phyloP scores from a whole-genome alignment of 2,329 filamentous ascomycete species.

The Calonectria ilicicola region DNA sequence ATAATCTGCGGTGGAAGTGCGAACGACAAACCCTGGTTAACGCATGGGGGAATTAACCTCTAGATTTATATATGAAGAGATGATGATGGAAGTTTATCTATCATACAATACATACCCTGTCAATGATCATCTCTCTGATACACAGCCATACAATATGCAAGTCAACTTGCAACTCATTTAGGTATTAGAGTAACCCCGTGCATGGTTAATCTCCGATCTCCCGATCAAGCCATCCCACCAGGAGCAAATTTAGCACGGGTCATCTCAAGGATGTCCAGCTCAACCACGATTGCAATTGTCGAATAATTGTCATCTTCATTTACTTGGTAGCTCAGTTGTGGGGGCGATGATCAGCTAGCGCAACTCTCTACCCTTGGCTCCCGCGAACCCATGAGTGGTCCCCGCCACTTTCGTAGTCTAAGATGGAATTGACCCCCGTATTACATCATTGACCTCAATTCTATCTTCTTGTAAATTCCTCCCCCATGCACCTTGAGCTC shows the following conservation, averaged over 20 bases:
- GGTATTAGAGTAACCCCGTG: neutral
- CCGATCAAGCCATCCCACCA: neutral
- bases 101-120: neutral
- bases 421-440: slow-evolving; percentile 28
- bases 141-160: neutral
- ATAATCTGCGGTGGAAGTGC: too few relatives aligned
- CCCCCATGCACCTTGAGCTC: neutral
- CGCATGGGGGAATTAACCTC: neutral
- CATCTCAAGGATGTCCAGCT: neutral
- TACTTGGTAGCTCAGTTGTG: slow-evolving; percentile 1
- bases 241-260: neutral
- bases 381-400: slow-evolving; percentile 1
- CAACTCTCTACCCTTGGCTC: slow-evolving; percentile 5
- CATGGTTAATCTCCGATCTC: neutral
- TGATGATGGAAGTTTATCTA: too few relatives aligned
- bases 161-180: neutral
- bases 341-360: slow-evolving; percentile 23
- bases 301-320: neutral
- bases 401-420: slow-evolving; percentile 18
- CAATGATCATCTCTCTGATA: neutral
- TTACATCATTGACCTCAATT: slow-evolving; percentile 40
- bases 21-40: too few relatives aligned
- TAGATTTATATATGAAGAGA: neutral
- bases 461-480: neutral
- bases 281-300: neutral